These are phyloP conservation scores for Calonectria pseudoreteaudii DNA, from an alignment of 2,329 filamentous ascomycete species.

Conservation along the genomic window DNA sequence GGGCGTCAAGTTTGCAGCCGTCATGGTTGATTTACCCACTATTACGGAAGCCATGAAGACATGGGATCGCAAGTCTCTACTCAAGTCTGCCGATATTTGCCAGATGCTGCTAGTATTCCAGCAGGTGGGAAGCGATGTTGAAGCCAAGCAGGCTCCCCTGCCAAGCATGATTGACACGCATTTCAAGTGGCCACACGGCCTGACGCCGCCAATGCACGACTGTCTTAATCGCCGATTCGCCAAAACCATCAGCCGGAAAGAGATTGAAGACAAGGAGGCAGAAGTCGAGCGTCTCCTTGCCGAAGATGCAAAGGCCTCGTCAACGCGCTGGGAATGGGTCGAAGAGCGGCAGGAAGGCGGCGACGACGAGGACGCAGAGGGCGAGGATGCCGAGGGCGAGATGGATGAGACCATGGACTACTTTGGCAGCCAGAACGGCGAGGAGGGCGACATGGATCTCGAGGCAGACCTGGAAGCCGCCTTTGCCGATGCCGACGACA, in stretches of 20 bases:
- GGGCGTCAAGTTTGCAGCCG: conserved; percentile 78
- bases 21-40: conserved; percentile 85
- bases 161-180: conserved; percentile 77
- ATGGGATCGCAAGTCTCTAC: conserved; percentile 88
- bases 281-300: conserved; percentile 80
- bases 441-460: conserved; percentile 62
- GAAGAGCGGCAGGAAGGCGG: conserved; percentile 60
- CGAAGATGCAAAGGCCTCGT: conserved; percentile 72
- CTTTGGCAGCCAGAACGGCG: conserved; percentile 48
- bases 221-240: conserved; percentile 85
- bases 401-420: conserved; percentile 58
- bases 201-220: conserved; percentile 90
- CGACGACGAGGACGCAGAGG: conserved; percentile 57
- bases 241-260: conserved; percentile 83
- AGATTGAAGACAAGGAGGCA: conserved; percentile 86
- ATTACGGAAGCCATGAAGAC: conserved; percentile 94
- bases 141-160: conserved; percentile 74
- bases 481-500: conserved; percentile 58
- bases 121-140: conserved; percentile 72
- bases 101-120: conserved; percentile 89
- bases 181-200: conserved; percentile 84
- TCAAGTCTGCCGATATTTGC: conserved; percentile 89
- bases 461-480: conserved; percentile 68
- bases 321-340: conserved; percentile 74
- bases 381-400: conserved; percentile 64